Conservation (phyloP, 768 basidiomycete species). For the Phanerochaete carnosa region DNA sequence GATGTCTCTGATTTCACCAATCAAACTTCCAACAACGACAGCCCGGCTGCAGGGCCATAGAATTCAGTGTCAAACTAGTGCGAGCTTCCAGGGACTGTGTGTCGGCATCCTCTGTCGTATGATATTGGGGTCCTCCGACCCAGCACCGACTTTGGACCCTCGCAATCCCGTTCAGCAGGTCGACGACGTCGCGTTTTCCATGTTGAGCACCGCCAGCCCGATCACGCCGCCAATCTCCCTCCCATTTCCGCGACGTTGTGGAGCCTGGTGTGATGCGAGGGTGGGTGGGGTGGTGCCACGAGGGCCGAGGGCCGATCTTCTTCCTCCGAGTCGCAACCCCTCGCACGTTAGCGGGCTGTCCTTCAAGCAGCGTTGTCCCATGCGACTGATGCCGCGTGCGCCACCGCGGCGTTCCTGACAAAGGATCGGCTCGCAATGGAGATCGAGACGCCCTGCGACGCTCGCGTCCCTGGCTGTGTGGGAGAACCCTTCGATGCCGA, state of each 20-base stretch:
- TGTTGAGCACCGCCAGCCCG: background rate
- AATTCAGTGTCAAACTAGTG: background rate
- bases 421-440: background rate
- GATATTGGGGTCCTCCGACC: background rate
- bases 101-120: background rate
- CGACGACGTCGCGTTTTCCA: background rate
- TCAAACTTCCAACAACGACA: too few species aligned
- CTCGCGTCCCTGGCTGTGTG: background rate
- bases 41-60: background rate
- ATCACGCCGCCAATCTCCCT: background rate
- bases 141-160: background rate
- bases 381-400: too few species aligned
- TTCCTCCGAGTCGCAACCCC: too few species aligned
- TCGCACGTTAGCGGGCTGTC: background rate
- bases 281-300: background rate
- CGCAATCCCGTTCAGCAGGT: background rate
- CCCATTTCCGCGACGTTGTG: constrained; percentile 4
- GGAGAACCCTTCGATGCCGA: too few species aligned
- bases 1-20: background rate
- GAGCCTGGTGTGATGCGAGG: background rate
- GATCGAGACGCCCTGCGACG: background rate
- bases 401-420: too few species aligned
- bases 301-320: background rate
- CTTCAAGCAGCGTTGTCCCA: too few species aligned
- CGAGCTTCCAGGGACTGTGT: background rate